Evolutionary conservation across 805 yeast genomes (phyloP).

Genomic region (Clavispora asparagi): DNA sequence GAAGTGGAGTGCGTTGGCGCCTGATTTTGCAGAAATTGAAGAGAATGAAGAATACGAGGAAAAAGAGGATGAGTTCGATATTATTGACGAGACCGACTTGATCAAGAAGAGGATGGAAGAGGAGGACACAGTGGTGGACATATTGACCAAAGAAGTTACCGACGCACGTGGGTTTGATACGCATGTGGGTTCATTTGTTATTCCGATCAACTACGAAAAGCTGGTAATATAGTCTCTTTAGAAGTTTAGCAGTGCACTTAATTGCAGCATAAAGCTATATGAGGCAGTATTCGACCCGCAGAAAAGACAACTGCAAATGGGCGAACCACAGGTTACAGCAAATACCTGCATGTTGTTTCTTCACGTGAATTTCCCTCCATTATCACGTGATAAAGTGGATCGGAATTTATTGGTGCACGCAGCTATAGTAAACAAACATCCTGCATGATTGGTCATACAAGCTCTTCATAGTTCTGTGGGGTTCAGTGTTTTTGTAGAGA

Average conservation of each 20-base stretch:
- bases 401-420: background rate
- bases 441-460: background rate
- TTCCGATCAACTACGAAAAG: constrained; percentile 44
- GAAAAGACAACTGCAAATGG: background rate
- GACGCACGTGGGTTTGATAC: constrained; percentile 73
- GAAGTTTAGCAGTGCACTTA: background rate
- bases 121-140: constrained; percentile 60
- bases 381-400: background rate
- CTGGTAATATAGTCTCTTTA: background rate
- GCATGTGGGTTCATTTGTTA: constrained; percentile 48
- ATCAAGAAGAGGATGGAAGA: constrained; percentile 56
- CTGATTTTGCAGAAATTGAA: constrained; percentile 92
- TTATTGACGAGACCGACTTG: constrained; percentile 61
- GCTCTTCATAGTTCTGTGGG: background rate
- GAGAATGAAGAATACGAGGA: constrained; percentile 87
- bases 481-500: background rate
- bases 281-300: background rate
- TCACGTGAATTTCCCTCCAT: background rate
- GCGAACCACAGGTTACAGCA: background rate
- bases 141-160: constrained; percentile 52
- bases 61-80: constrained; percentile 87
- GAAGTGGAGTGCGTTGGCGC: constrained; percentile 95
- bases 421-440: background rate
- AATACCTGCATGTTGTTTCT: background rate
- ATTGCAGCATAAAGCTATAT: background rate